These are phyloP conservation scores for Penicillium sp. DNA, from an alignment of 2,329 filamentous ascomycete species.

Conservation along the genomic window DNA sequence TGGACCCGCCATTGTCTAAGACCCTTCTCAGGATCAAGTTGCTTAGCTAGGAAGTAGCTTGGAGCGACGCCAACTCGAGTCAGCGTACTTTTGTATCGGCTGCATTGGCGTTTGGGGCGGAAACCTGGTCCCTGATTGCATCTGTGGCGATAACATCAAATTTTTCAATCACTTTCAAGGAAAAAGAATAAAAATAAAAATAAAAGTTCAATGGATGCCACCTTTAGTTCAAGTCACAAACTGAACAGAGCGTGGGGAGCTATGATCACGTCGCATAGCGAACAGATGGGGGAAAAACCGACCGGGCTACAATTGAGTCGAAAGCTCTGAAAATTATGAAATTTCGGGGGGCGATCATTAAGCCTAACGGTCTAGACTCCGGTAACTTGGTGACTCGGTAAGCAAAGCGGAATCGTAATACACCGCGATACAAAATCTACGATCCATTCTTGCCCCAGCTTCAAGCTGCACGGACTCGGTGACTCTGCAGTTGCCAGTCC, in stretches of 20 bases:
- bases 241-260: constrained; percentile 1
- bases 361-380: not conserved
- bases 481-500: constrained; percentile 23
- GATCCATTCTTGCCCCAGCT: constrained; percentile 1
- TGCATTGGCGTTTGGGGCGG: not conserved
- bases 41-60: not conserved
- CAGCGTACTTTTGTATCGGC: constrained; percentile 2
- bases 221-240: not conserved
- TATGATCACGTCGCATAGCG: not conserved
- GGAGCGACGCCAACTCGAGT: not conserved
- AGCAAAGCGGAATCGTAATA: not conserved
- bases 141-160: not conserved
- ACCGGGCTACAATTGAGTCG: not conserved
- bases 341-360: not conserved
- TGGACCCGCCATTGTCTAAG: constrained; percentile 17
- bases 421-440: not conserved
- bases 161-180: no score
- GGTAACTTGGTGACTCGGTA: not conserved
- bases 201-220: not conserved
- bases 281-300: constrained; percentile 6
- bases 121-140: not conserved
- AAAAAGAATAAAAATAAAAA: no score
- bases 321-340: not conserved
- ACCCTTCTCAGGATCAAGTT: not conserved
- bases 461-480: constrained; percentile 8